Base-by-base conservation (phyloP, 1,284 basidiomycete genomes). In the Irpex sp. region DNA sequence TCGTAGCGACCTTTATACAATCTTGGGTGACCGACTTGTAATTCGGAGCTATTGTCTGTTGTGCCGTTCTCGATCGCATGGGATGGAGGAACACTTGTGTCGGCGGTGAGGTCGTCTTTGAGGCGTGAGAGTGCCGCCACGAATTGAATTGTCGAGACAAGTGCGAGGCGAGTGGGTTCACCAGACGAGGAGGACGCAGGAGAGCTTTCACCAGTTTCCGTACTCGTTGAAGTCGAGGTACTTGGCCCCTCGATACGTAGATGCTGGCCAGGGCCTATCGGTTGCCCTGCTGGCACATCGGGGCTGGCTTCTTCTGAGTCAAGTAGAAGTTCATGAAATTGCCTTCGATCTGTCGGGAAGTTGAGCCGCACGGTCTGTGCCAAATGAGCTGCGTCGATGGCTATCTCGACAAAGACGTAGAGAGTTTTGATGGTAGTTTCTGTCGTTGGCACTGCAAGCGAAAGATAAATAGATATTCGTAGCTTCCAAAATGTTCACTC, bases 361-460 rank as follows among this genome's bases (percentile, higher is more conserved):
- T 99, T 99, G 65, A 91, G 81, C 4, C 96, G 87, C 61, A 99
- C 83, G 1, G 94, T 94, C 65, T 93, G 84, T 1, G 83, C 80
- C 19, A 99, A 83, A 76, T 98, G 96, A 1, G 79, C 72, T 1
- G 90, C 87, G 74, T 99, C 97, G 70, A 99, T 94, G 5, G 86
- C 84, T 68, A 99, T 99, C 77, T 99, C 97, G 39, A 99, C 97
- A 73, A 99, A 99, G 61, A 99, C 84, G 72, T 99, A 99, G 7
- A 99, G 86, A 0, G 97, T 98, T 73, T 95, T 97, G 75, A 99
- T 93, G 3, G 86, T 87, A 0, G 96, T 99, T 67, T 93, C 90
- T 69, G 96, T 93, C 72, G 98, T 95, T 0, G 97, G 97, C 0
- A 99, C 96, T 97, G 68, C 1, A 61, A 60, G 46, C 46, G 31